These are phyloP conservation scores for Monoraphidium neglectum DNA, from an alignment of 139 green algal genomes.

Conservation along the genomic window DNA sequence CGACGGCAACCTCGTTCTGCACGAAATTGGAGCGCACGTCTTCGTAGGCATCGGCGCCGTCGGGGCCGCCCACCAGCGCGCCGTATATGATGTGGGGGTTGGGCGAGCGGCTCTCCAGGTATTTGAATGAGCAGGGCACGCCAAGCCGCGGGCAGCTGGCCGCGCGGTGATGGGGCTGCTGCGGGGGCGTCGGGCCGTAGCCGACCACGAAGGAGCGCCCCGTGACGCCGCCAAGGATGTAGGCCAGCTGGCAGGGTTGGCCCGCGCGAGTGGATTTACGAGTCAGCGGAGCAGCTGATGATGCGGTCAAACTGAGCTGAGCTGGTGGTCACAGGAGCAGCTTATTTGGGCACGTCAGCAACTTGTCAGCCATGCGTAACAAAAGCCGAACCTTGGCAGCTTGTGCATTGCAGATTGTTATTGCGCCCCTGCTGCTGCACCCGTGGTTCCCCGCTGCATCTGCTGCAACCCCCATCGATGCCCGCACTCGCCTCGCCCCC, in stretches of 20 bases:
- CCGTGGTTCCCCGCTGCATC: too few relatives aligned
- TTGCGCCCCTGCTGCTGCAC: too few relatives aligned
- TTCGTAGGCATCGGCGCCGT: conserved; percentile 29
- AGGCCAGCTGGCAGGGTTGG: conserved; percentile 36
- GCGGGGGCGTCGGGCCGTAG: conserved; percentile 27
- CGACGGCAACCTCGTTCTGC: conserved; percentile 35
- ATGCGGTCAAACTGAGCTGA: too few relatives aligned
- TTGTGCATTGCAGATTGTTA: too few relatives aligned
- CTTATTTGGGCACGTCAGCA: too few relatives aligned
- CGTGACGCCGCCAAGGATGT: conserved; percentile 30
- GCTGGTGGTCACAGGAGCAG: too few relatives aligned
- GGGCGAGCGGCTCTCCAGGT: conserved; percentile 12
- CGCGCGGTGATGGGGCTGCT: conserved; percentile 29
- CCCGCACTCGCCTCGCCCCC: too few relatives aligned
- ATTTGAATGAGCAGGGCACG: conserved; percentile 16
- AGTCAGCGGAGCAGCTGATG: too few relatives aligned
- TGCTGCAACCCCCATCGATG: too few relatives aligned
- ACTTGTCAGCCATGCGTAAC: too few relatives aligned
- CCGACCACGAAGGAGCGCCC: conserved; percentile 33
- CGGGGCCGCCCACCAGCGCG: conserved; percentile 66
- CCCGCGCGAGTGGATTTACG: too few relatives aligned
- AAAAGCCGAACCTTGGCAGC: too few relatives aligned
- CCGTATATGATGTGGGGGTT: conserved; percentile 66
- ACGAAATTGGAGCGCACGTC: conserved; percentile 29
- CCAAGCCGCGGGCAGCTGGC: conserved; percentile 5